These are phyloP conservation scores for Sechiopsis laciniata DNA, from an alignment of 306 rosid genomes.

Conservation along the genomic window DNA sequence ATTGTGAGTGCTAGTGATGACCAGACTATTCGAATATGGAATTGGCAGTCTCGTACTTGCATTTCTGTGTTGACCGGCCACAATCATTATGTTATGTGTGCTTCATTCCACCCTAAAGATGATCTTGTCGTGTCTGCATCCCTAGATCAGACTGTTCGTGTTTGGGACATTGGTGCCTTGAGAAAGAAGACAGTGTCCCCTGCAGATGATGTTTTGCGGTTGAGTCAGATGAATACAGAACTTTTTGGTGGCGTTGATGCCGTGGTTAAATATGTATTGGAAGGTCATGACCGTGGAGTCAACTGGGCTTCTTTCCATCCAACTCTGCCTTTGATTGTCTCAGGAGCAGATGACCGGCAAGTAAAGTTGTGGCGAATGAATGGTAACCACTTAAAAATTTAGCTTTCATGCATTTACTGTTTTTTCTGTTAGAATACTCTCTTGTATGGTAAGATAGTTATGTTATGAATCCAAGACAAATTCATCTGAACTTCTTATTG, in stretches of 20 bases:
- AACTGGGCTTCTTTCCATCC: slow-evolving; percentile 99
- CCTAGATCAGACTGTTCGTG: slow-evolving; percentile 93
- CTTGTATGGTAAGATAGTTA: background rate
- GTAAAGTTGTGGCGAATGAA: slow-evolving; percentile 97
- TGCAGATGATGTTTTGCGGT: slow-evolving; percentile 74
- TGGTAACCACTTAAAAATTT: slow-evolving; percentile 35
- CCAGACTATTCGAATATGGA: slow-evolving; percentile 97
- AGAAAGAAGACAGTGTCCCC: slow-evolving; percentile 91
- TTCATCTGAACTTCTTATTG: background rate
- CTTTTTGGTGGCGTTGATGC: slow-evolving; percentile 95
- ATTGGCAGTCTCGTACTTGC: slow-evolving; percentile 98
- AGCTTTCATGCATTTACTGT: background rate
- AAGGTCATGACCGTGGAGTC: slow-evolving; percentile 97
- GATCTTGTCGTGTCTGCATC: slow-evolving; percentile 95
- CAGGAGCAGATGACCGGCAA: slow-evolving; percentile 96
- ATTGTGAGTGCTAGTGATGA: slow-evolving; percentile 97
- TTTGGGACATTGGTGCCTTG: slow-evolving; percentile 92
- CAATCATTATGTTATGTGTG: slow-evolving; percentile 97
- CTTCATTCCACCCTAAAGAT: slow-evolving; percentile 87
- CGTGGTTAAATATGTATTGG: slow-evolving; percentile 88
- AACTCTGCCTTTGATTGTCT: slow-evolving; percentile 83
- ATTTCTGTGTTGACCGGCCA: slow-evolving; percentile 94
- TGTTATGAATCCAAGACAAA: background rate
- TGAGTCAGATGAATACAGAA: slow-evolving; percentile 94
- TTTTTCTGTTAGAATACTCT: background rate